These are phyloP conservation scores for Phytophthora ramorum DNA, from an alignment of 352 stramenopile genomes.

Conservation along the genomic window DNA sequence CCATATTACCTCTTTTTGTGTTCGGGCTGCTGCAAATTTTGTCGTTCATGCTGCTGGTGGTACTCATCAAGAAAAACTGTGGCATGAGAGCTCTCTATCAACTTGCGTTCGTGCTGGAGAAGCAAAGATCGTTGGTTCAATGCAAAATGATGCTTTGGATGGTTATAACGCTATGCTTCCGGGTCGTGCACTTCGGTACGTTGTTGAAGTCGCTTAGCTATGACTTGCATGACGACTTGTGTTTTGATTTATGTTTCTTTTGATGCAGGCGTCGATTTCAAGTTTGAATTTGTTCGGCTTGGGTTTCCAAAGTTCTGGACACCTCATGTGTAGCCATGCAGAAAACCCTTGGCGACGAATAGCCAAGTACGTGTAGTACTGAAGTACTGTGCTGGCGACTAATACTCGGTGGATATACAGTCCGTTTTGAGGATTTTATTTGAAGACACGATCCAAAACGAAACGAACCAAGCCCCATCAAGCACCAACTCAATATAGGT, in stretches of 20 bases:
- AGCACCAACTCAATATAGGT: not conserved
- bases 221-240: not conserved
- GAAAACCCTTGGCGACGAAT: no score
- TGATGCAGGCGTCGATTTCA: constrained; percentile 19
- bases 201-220: not conserved
- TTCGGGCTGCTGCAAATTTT: constrained; percentile 27
- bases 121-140: constrained; percentile 23
- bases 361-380: no score
- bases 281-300: constrained; percentile 11
- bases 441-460: not conserved
- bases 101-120: constrained; percentile 42
- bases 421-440: not conserved
- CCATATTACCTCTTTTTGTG: constrained; percentile 16
- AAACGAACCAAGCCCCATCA: no score
- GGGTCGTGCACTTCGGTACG: constrained; percentile 27
- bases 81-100: constrained; percentile 28
- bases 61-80: constrained; percentile 21
- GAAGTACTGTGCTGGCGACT: no score
- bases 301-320: constrained; percentile 12
- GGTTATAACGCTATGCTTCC: constrained; percentile 21
- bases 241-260: not conserved
- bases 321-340: constrained; percentile 2
- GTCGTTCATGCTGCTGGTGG: constrained; percentile 21
- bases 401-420: no score
- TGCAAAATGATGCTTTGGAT: constrained; percentile 38